phyloP scores from a whole-genome alignment of 768 basidiomycete genomes.

The Scleroderma bovista region DNA sequence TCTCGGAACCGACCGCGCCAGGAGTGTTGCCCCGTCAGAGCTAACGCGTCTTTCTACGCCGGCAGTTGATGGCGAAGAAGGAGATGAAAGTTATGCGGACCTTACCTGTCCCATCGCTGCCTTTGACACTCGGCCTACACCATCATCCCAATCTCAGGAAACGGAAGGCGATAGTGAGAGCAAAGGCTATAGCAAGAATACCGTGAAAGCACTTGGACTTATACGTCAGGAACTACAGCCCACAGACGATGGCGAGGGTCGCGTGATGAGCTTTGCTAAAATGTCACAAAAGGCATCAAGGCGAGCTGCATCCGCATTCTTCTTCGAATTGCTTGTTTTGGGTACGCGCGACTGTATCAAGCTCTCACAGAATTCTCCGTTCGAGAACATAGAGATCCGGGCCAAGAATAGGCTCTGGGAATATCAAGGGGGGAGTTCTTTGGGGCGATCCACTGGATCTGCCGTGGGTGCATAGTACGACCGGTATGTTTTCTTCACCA shows the following conservation, averaged over 20 bases:
- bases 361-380: slow-evolving; percentile 66
- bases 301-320: slow-evolving; percentile 91
- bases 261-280: slow-evolving; percentile 69
- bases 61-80: slow-evolving; percentile 55
- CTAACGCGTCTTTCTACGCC: slow-evolving; percentile 66
- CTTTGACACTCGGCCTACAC: slow-evolving; percentile 62
- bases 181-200: slow-evolving; percentile 85
- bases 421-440: slow-evolving; percentile 44
- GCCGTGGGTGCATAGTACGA: slow-evolving; percentile 33
- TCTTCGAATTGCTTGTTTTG: slow-evolving; percentile 94
- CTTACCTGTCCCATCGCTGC: slow-evolving; percentile 71
- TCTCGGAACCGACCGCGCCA: slow-evolving; percentile 33
- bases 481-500: no score
- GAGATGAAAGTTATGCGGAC: slow-evolving; percentile 64
- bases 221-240: slow-evolving; percentile 69
- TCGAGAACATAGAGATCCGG: slow-evolving; percentile 80
- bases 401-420: slow-evolving; percentile 87
- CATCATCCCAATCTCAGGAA: slow-evolving; percentile 47
- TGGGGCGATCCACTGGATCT: slow-evolving; percentile 41
- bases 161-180: slow-evolving; percentile 45
- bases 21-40: slow-evolving; percentile 50
- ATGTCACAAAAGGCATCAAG: slow-evolving; percentile 84
- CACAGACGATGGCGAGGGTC: slow-evolving; percentile 45
- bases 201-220: slow-evolving; percentile 74
- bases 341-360: slow-evolving; percentile 90